Evolutionary conservation across 331 rosid species (phyloP), one percentile per base, ranked within the genome.

Genomic region (Quercus lobata): DNA sequence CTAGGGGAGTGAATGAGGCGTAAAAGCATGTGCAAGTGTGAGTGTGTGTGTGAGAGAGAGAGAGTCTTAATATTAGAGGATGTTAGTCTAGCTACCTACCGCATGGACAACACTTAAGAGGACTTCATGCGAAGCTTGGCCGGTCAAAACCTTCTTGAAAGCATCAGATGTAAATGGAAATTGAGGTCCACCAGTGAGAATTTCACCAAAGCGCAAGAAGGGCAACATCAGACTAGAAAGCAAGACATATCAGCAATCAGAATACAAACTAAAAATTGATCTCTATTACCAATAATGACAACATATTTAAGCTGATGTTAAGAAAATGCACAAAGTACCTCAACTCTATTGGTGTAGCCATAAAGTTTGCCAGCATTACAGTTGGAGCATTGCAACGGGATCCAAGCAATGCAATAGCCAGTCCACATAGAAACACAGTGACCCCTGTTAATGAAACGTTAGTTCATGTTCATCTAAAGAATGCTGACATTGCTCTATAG

Each of bases 121-220:
- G 78, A 91, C 90, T 80, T 88, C 98, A 37, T 9, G 69, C 4
- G 98, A 94, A 55, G 98, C 98, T 83, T 88, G 82, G 44, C 97
- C 97, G 1, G 92, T 94, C 56, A 92, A 76, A 81, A 92, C 90
- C 81, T 91, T 92, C 91, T 86, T 90, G 72, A 92, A 76, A 77
- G 98, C 98, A 85, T 91, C 97, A 71, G 97, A 77, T 71, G 97
- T 89, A 74, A 94, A 86, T 37, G 97, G 91, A 80, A 94, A 94
- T 87, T 93, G 97, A 83, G 89, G 79, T 46, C 98, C 97, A 7
- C 95, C 97, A n/a, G 89, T 53, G 76, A 92, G 65, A 52, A 78
- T 19, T 91, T 94, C 97, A 78, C 98, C 98, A 35, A 92, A 81
- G 83, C 97, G 97, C 89, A 94, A 79, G 86, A 94, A 94, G n/a